phyloP scores from a whole-genome alignment of 225 moss, liverwort and hornwort genomes.

The Physcomitrellopsis africana region DNA sequence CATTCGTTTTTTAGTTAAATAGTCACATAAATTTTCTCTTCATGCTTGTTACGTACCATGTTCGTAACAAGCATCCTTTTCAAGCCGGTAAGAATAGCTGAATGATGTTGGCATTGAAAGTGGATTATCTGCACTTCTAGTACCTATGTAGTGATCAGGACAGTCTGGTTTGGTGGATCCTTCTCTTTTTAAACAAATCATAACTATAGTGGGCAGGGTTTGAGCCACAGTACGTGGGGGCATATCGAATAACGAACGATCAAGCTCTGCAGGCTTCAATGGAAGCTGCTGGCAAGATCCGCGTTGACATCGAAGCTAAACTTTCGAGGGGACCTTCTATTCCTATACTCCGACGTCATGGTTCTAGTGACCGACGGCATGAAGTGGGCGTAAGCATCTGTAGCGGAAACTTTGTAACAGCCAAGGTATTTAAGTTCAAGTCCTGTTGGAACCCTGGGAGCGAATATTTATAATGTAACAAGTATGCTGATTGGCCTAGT shows the following conservation, averaged over 20 bases:
- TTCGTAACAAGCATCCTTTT: too few relatives aligned
- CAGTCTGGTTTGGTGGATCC: too few relatives aligned
- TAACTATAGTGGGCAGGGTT: slow-evolving; percentile 60
- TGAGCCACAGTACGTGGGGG: slow-evolving; percentile 75
- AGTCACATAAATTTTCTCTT: neutral
- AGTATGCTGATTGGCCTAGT: too few relatives aligned
- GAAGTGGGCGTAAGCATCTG: slow-evolving; percentile 73
- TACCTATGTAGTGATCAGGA: too few relatives aligned
- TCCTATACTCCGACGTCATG: slow-evolving; percentile 75
- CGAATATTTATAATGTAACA: neutral
- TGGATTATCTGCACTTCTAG: too few relatives aligned
- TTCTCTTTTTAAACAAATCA: slow-evolving; percentile 6
- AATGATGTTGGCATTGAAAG: too few relatives aligned
- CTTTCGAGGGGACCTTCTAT: slow-evolving; percentile 78
- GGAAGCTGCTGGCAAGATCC: slow-evolving; percentile 82
- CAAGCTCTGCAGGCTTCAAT: slow-evolving; percentile 87
- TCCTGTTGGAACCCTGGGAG: slow-evolving; percentile 1
- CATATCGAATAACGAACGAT: slow-evolving; percentile 84
- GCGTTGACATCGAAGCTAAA: slow-evolving; percentile 65
- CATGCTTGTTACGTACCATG: too few relatives aligned
- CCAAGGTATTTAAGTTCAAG: slow-evolving; percentile 59
- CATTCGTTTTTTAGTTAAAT: neutral
- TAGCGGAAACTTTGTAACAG: slow-evolving; percentile 86
- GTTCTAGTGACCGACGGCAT: slow-evolving; percentile 68
- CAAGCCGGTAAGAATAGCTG: too few relatives aligned